Evolutionary conservation across 2,329 filamentous ascomycete species (phyloP).

Genomic region (Parastagonospora avenae): DNA sequence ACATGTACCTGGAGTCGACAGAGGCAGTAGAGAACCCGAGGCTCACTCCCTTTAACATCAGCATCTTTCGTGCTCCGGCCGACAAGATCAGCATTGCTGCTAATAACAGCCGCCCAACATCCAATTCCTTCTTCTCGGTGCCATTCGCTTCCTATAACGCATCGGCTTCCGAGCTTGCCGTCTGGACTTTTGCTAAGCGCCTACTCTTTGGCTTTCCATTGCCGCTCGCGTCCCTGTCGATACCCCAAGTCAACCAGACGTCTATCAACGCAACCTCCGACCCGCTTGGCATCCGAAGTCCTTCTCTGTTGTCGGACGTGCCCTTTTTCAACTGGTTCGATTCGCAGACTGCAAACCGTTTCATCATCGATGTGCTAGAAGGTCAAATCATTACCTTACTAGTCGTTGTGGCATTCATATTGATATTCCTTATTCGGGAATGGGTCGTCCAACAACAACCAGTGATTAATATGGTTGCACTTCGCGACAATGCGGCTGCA

Average conservation of each 20-base stretch:
- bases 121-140: slow-evolving; percentile 42
- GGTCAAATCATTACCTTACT: slow-evolving; percentile 91
- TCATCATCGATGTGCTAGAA: slow-evolving; percentile 82
- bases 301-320: slow-evolving; percentile 61
- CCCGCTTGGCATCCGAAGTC: slow-evolving; percentile 28
- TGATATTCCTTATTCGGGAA: slow-evolving; percentile 95
- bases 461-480: slow-evolving; percentile 74
- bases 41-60: slow-evolving; percentile 15
- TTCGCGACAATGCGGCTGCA: slow-evolving; percentile 39
- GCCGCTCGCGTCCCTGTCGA: slow-evolving; percentile 30
- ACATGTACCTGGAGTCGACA: slow-evolving; percentile 37
- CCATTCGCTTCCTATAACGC: slow-evolving; percentile 48
- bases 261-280: slow-evolving; percentile 34
- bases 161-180: slow-evolving; percentile 50
- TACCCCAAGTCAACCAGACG: slow-evolving; percentile 26
- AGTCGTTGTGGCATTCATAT: slow-evolving; percentile 90
- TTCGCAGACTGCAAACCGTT: slow-evolving; percentile 74
- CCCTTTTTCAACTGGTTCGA: slow-evolving; percentile 56
- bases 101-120: slow-evolving; percentile 27
- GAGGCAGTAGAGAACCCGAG: slow-evolving; percentile 4
- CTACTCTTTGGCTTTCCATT: slow-evolving; percentile 43
- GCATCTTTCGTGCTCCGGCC: slow-evolving; percentile 19
- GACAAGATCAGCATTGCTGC: slow-evolving; percentile 23
- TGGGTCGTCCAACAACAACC: slow-evolving; percentile 99
- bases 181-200: slow-evolving; percentile 54